Percentiles rank a stretch among this genome's conserved stretches.
These are phyloP conservation scores for Cubamyces lactineus DNA, from an alignment of 768 basidiomycete genomes.

Conservation along the genomic window DNA sequence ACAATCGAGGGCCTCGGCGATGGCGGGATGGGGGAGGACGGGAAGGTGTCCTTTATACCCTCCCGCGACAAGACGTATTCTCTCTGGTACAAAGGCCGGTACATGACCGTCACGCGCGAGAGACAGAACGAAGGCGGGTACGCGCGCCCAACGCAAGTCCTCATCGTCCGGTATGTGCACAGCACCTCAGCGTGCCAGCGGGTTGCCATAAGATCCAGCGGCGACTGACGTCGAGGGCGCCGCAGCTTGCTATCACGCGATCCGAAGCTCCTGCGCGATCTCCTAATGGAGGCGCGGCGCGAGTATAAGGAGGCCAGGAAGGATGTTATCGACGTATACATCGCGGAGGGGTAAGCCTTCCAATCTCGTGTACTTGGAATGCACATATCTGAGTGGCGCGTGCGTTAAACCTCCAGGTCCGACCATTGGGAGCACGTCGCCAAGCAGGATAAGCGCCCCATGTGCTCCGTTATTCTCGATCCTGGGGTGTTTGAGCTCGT, in stretches of 20 bases:
- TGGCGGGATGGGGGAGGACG: conserved; percentile 4
- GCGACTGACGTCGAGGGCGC: no score
- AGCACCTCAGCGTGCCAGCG: not conserved
- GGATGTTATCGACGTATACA: conserved; percentile 55
- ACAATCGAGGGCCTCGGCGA: conserved; percentile 3
- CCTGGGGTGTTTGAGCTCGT: conserved; percentile 68
- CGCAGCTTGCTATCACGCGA: conserved; percentile 56
- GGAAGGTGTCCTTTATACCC: conserved; percentile 44
- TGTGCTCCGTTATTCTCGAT: conserved; percentile 71
- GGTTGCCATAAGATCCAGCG: no score
- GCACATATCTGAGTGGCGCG: not conserved
- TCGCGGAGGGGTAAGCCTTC: conserved; percentile 44
- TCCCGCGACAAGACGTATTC: conserved; percentile 43
- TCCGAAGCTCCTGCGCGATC: conserved; percentile 48
- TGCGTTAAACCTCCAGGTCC: conserved; percentile 9
- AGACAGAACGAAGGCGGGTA: conserved; percentile 40
- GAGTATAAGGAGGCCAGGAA: conserved; percentile 55
- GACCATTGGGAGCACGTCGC: conserved; percentile 58
- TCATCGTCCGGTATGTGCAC: conserved; percentile 47
- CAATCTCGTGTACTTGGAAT: not conserved
- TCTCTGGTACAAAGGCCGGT: conserved; percentile 50
- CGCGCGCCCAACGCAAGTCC: conserved; percentile 39
- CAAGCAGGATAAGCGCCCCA: conserved; percentile 63
- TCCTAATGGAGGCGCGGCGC: conserved; percentile 59
- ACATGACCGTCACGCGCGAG: conserved; percentile 37